phyloP scores from a whole-genome alignment of 2,329 filamentous ascomycete species.

The Epichloe baconii region DNA sequence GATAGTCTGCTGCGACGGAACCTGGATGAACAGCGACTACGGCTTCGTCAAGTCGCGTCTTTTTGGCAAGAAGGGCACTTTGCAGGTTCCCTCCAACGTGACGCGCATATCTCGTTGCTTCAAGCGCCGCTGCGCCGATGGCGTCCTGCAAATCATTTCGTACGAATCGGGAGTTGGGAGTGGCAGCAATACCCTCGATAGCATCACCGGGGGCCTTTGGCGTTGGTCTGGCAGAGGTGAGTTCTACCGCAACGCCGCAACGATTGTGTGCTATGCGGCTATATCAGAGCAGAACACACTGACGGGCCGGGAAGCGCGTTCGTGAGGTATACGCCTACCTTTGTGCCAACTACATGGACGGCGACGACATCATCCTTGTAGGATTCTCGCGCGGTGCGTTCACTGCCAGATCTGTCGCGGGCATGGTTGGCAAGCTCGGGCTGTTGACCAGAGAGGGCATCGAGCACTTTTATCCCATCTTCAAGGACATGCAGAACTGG shows the following conservation, averaged over 20 bases:
- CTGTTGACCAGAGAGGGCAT: constrained; percentile 39
- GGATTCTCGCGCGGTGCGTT: constrained; percentile 48
- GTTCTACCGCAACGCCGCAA: constrained; percentile 4
- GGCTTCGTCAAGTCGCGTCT: constrained; percentile 29
- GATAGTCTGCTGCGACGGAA: constrained; percentile 40
- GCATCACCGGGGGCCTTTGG: constrained; percentile 42
- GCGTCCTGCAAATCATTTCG: constrained; percentile 43
- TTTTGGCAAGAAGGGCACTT: constrained; percentile 22
- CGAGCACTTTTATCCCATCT: constrained; percentile 41
- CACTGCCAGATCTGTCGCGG: constrained; percentile 42
- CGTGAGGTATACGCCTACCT: constrained; percentile 50
- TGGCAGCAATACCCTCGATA: constrained; percentile 34
- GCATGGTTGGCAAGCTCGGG: constrained; percentile 37
- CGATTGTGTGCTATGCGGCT: not conserved
- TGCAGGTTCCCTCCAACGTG: constrained; percentile 45
- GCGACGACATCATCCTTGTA: constrained; percentile 42
- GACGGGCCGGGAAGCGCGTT: constrained; percentile 27
- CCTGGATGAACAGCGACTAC: constrained; percentile 40
- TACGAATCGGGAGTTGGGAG: constrained; percentile 51
- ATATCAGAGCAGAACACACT: not conserved
- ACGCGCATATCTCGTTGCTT: constrained; percentile 47
- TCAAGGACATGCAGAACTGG: constrained; percentile 44
- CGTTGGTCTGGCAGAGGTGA: constrained; percentile 37
- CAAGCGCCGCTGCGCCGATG: constrained; percentile 35
- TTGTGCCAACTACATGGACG: constrained; percentile 46